phyloP scores from a whole-genome alignment of 2,329 filamentous ascomycete species.

The Fusarium sp. region DNA sequence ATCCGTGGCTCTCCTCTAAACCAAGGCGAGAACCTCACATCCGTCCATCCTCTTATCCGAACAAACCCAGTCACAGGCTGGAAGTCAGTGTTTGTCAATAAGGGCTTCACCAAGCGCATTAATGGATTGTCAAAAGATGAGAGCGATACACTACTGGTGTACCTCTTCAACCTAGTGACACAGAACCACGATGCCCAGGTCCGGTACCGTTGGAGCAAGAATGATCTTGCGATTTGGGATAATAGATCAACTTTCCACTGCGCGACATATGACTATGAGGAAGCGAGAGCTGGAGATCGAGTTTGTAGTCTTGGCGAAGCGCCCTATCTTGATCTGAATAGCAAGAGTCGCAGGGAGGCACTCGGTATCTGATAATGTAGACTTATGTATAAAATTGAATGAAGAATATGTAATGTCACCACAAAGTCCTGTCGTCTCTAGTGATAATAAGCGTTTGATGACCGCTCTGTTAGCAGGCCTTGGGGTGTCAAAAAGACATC shows the following conservation, averaged over 20 bases:
- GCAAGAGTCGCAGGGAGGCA: conserved; percentile 52
- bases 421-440: too few relatives aligned
- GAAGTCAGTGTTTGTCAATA: conserved; percentile 64
- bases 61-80: conserved; percentile 70
- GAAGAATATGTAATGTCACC: not conserved
- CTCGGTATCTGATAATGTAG: conserved; percentile 28
- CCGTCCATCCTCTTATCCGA: conserved; percentile 64
- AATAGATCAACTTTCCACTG: conserved; percentile 63
- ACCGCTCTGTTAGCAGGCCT: not conserved
- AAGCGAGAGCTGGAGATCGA: conserved; percentile 53
- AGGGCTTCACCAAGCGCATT: conserved; percentile 63
- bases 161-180: conserved; percentile 59
- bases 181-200: conserved; percentile 68
- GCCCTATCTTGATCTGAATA: conserved; percentile 53
- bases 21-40: conserved; percentile 59
- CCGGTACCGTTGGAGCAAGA: conserved; percentile 62
- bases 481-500: not conserved
- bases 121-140: conserved; percentile 65
- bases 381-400: not conserved
- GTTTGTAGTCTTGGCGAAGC: conserved; percentile 56
- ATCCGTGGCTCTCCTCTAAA: conserved; percentile 67
- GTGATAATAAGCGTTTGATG: too few relatives aligned
- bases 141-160: conserved; percentile 60
- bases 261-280: conserved; percentile 70
- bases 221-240: conserved; percentile 73